Conservation (phyloP, 108 stramenopile species). For the Conticribra guillardii region DNA sequence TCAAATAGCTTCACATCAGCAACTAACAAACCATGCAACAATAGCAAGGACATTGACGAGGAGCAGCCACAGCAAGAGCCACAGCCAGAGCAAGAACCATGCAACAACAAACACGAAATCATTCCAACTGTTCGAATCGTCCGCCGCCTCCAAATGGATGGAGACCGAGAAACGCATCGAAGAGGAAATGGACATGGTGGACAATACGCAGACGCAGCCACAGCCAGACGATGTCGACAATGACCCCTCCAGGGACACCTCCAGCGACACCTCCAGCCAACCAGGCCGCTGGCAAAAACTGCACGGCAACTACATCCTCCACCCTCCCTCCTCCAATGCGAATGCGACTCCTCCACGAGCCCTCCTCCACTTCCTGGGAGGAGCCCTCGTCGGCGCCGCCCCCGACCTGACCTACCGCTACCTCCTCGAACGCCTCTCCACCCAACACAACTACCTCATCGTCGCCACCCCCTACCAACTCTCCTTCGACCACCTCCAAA, state of each 20-base stretch:
- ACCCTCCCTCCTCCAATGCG: conserved; percentile 38
- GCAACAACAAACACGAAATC: no score
- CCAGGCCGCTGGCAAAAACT: conserved; percentile 67
- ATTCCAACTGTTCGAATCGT: no score
- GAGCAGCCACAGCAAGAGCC: no score
- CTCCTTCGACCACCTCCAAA: conserved; percentile 88
- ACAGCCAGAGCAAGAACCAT: no score
- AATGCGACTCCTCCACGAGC: conserved; percentile 22
- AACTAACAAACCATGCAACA: no score
- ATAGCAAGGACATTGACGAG: no score
- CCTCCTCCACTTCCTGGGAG: conserved; percentile 91
- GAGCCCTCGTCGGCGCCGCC: conserved; percentile 90
- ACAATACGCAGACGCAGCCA: neutral
- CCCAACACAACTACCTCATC: conserved; percentile 84
- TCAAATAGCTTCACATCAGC: no score
- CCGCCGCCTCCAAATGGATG: conserved; percentile 45
- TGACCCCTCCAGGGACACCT: neutral
- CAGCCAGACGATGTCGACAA: neutral
- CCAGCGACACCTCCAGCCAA: neutral
- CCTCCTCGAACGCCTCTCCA: conserved; percentile 79
- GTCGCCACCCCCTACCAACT: conserved; percentile 94
- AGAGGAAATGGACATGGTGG: conserved; percentile 35
- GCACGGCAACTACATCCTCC: conserved; percentile 83
- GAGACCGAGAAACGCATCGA: conserved; percentile 49
- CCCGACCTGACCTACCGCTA: conserved; percentile 91